Conservation (phyloP, 177 flowering plant species). For the Telopea speciosissima region DNA sequence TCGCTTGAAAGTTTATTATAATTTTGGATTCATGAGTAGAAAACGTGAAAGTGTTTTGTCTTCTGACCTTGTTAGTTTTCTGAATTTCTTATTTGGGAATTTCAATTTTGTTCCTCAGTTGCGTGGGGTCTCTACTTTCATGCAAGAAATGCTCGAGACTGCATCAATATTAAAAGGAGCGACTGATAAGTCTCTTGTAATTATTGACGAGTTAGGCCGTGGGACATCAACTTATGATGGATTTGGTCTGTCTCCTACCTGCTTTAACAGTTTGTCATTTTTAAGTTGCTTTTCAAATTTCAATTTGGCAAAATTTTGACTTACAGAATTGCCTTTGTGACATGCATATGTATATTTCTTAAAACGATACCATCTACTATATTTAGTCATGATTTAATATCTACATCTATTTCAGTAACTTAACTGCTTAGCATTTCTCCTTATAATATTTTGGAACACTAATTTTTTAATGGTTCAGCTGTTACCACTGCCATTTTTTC, state of each 20-base stretch:
- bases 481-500: not conserved
- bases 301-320: not conserved
- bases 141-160: slow-evolving; percentile 99
- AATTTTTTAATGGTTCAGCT: not conserved
- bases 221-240: slow-evolving; percentile 99
- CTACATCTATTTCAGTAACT: not conserved
- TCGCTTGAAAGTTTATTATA: not conserved
- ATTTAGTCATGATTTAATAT: not conserved
- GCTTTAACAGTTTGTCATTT: not conserved
- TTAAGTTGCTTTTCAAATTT: not conserved
- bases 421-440: not conserved
- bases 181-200: slow-evolving; percentile 82
- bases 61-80: not conserved
- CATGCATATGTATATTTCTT: not conserved
- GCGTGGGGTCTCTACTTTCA: slow-evolving; percentile 95
- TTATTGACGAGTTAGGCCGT: slow-evolving; percentile 96
- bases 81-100: slow-evolving; percentile 5
- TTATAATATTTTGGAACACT: not conserved
- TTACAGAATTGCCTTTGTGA: not conserved
- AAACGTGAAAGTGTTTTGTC: not conserved
- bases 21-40: not conserved
- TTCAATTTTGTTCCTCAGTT: slow-evolving; percentile 34
- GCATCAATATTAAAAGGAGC: slow-evolving; percentile 98
- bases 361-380: too few relatives aligned
- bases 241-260: slow-evolving; percentile 61